A percentile compares a stretch with the other conserved stretches of the same genome.
phyloP scores from a whole-genome alignment of 225 moss, liverwort and hornwort species.

The Thuidium tamariscinum region DNA sequence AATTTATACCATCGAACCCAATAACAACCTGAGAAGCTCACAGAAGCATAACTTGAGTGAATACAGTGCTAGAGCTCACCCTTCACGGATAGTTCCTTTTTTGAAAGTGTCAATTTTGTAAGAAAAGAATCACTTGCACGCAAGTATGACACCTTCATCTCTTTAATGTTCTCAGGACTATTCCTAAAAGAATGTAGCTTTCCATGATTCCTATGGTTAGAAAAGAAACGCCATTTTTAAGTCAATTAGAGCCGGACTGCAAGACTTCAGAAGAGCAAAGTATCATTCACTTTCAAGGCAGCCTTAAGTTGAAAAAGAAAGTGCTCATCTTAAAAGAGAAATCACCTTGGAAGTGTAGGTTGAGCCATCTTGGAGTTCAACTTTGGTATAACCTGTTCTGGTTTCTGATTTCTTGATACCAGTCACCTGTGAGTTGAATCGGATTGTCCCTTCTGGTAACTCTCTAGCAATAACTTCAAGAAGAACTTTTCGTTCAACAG shows the following conservation, averaged over 20 bases:
- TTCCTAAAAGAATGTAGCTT: neutral
- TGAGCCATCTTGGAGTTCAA: conserved; percentile 48
- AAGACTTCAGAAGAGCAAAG: neutral
- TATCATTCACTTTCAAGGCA: neutral
- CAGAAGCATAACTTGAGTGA: neutral
- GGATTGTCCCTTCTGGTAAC: conserved; percentile 35
- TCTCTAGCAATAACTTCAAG: conserved; percentile 32
- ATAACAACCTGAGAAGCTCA: conserved; percentile 22
- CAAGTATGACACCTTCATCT: neutral
- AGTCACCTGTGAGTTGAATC: conserved; percentile 20
- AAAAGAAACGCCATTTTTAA: neutral
- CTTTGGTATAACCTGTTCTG: neutral
- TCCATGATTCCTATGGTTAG: neutral
- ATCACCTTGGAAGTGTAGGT: conserved; percentile 40
- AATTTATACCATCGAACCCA: conserved; percentile 57
- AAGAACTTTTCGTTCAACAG: conserved; percentile 28
- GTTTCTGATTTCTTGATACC: conserved; percentile 7
- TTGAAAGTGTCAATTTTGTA: neutral
- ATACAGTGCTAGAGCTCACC: neutral
- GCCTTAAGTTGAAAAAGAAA: neutral
- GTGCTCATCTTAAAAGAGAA: neutral
- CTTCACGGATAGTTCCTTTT: too few species aligned
- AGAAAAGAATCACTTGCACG: neutral
- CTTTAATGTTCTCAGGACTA: neutral
- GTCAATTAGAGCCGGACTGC: neutral